Base-by-base conservation (phyloP, 208 protist species). In the Leishmania guyanensis region DNA sequence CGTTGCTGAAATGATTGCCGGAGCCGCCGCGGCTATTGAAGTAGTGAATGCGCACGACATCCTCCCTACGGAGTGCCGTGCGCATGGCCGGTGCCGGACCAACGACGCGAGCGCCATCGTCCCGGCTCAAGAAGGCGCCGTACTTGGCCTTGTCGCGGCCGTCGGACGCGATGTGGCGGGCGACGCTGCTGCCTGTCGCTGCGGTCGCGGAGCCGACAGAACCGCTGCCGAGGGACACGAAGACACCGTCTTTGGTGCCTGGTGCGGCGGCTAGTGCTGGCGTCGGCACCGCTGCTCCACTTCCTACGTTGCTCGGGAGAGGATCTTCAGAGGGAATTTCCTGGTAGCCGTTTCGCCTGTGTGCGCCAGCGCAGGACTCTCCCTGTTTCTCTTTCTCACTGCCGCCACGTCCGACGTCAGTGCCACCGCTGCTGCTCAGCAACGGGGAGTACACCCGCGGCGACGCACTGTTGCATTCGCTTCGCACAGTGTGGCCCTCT, bases 21-120 rank as follows among this genome's bases (percentile, higher is more conserved):
- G 78, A 62, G 50, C 80, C 84, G 26, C 94, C 94, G 51, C 92
- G 92, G 77, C 94, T 94, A 84, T 97, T 97, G 74, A 94, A 97
- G 89, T 94, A 97, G 48, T 80, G 82, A 0, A 97, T 85, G 53
- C 84, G 75, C 69, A 97, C 94, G 22, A 91, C 84, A 39, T 94
- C 69, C 39, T 85, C 81, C n/a, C 83, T 83, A 26, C 85, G 78
- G 66, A 94, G 85, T 60, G 76, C 73, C 72, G 84, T 66, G 26
- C 77, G 78, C 16, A 77, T 60, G n/a, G 60, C 74, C 60, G 43
- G 58, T 66, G 79, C 17, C 2, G 78, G 17, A 10, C 5, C 54
- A 54, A 79, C 82, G 33, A 68, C 73, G 20, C 72, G 77, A 4
- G 70, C 70, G 17, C 75, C 83, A 48, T 79, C 79, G 12, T 80